Base-by-base conservation (phyloP, 768 basidiomycete genomes). In the Panus rudis region DNA sequence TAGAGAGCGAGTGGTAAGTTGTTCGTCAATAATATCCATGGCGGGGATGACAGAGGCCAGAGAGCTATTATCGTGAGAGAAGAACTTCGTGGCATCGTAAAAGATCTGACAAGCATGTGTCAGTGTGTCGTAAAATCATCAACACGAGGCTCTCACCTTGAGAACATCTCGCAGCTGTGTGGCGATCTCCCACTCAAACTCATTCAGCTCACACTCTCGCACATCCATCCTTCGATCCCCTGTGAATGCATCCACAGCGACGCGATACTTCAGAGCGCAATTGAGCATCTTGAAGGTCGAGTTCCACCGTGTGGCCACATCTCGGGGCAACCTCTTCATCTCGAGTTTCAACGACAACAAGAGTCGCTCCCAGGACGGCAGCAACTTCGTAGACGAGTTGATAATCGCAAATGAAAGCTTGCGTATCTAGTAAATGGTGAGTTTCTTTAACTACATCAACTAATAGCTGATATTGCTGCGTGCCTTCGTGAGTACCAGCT, bases 41-140 rank as follows among this genome's bases (percentile, higher is more conserved):
- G 60, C 64, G 10, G 65, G 66, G n/a, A 69, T 68, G 3, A 68
- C 62, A 0, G 35, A 52, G 0, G 59, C 52, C 3, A 70, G 47
- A 45, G 43, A 57, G 0, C 62, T 58, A 0, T 46, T 58, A 11
- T 33, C 41, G 1, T 7, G 4, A 19, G 42, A 43, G 33, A 43
- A 43, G 34, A 32, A 37, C 16, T 6, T 17, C 4, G 42, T 43
- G 3, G 42, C 20, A 23, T 43, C 34, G 19, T 37, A 37, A 25
- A 43, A 43, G 6, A 43, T 37, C 42, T 43, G 34, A 4, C 19
- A 7, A 22, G 17, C 12, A 22, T 4, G 6, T 13, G 28, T 12
- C 20, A 22, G 33, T 30, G 6, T 35, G 16, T 35, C 16, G n/a
- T 14, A 35, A 17, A 35, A 8, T 20, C n/a, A 7, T 20, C 33